Percentiles rank a stretch among this genome's conserved stretches.
phyloP scores from a whole-genome alignment of 1,284 basidiomycete genomes.

The Anthracocystis panici-leucophaei region DNA sequence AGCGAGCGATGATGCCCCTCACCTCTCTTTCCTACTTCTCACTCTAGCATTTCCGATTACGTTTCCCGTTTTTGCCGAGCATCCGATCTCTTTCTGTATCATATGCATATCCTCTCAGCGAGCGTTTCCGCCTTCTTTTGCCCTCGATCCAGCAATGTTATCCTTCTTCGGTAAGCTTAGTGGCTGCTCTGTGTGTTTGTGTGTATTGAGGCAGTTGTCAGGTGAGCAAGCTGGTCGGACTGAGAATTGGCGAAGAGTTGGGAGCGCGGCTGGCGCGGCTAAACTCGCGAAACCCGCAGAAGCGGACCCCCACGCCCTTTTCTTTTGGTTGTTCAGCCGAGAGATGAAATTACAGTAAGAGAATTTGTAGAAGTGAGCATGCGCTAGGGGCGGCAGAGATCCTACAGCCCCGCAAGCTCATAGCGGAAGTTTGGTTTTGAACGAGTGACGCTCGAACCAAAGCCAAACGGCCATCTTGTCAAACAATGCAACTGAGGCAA shows the following conservation, averaged over 20 bases:
- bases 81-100: too few relatives aligned
- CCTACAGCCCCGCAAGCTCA: constrained; percentile 11
- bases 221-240: background rate
- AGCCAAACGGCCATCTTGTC: too few relatives aligned
- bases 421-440: background rate
- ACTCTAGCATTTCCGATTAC: background rate
- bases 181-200: background rate
- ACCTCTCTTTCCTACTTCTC: background rate
- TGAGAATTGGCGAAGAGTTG: background rate
- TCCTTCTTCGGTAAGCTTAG: background rate
- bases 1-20: background rate
- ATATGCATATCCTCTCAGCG: background rate
- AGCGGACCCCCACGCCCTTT: background rate
- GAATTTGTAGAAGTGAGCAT: background rate
- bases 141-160: background rate
- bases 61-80: background rate
- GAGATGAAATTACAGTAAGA: background rate
- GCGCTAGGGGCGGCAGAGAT: constrained; percentile 11
- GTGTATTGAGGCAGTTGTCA: background rate
- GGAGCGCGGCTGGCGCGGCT: constrained; percentile 12
- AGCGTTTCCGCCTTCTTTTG: background rate
- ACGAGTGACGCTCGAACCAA: background rate
- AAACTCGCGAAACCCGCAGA: background rate
- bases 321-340: background rate
- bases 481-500: too few relatives aligned